Base-by-base conservation (phyloP, 2,329 filamentous ascomycete genomes). In the Penicillium fuscoglaucum region DNA sequence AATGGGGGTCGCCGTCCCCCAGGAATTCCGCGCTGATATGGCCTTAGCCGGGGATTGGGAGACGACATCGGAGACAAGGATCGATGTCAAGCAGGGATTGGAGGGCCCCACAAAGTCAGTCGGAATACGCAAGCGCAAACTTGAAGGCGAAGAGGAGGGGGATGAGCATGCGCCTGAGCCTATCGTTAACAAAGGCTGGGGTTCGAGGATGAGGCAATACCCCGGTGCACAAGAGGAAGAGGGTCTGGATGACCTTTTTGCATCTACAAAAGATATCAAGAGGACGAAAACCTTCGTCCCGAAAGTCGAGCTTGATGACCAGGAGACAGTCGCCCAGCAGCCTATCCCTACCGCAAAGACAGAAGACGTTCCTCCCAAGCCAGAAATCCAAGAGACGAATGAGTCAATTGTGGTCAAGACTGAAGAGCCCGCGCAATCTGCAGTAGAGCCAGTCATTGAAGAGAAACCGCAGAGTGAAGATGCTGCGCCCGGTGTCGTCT, bases 41-140 rank as follows among this genome's bases (percentile, higher is more conserved):
- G 92, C 93, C 6, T 87, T 97, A 79, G 87, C 89, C 4, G 91
- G 95, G 33, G 90, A 96, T 53, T 99, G 93, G 93, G 86, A 91
- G 58, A 86, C 84, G 6, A 84, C 90, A 41, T 82, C 85, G 45
- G 81, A 79, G 63, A 76, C 67, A 31, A 66, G 68, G 24, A 69
- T 78, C 28, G 67, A 71, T 6, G 76, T 81, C 15, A 79, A 81
- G 12, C 73, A 74, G 15, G 72, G 66, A 33, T 64, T 67, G 24
- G 77, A 81, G 21, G 77, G 78, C 6, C 74, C 62, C 35, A 60
- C 59, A 24, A 64, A 74, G 35, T 79, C 75, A 48, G 65, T 77
- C 35, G 79, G 78, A 7, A 71, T 80, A 5, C 73, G 77, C 52
- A 81, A 80, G 59, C 72, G 79, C 41, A 81, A 79, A 62, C 68